Percentiles rank a stretch among this genome's conserved stretches.
Conservation (phyloP, 2,329 filamentous ascomycete species). For the Penicillium sp. region DNA sequence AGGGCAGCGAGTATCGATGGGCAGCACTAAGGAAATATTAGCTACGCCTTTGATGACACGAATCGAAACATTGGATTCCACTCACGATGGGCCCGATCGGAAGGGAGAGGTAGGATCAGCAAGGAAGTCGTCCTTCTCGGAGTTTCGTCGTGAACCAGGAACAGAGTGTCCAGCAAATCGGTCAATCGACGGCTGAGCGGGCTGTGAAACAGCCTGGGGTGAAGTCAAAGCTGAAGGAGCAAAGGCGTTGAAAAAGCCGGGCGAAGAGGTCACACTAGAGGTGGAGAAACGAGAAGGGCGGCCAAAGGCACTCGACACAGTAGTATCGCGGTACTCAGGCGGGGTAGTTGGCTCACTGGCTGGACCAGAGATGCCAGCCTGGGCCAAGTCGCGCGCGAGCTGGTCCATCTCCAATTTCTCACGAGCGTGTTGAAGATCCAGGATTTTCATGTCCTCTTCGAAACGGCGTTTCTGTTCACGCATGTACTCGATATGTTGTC, state of each 20-base stretch:
- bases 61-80: constrained; percentile 27
- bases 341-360: constrained; percentile 94
- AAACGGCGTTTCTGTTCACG: constrained; percentile 81
- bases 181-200: constrained; percentile 48
- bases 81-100: constrained; percentile 69
- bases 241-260: constrained; percentile 63
- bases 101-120: constrained; percentile 54
- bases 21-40: constrained; percentile 37
- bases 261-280: constrained; percentile 74
- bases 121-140: constrained; percentile 76
- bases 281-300: constrained; percentile 81
- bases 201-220: constrained; percentile 52
- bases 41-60: background rate
- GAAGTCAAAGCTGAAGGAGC: constrained; percentile 71
- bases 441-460: constrained; percentile 81
- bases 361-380: constrained; percentile 55
- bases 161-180: constrained; percentile 75
- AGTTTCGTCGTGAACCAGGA: constrained; percentile 77
- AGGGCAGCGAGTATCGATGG: constrained; percentile 91
- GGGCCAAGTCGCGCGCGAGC: constrained; percentile 68
- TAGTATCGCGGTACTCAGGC: constrained; percentile 77
- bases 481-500: constrained; percentile 81
- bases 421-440: constrained; percentile 73
- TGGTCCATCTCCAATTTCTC: constrained; percentile 77
- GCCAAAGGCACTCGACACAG: constrained; percentile 70